Evolutionary conservation across 495 filamentous ascomycete genomes (phyloP).

Genomic region (Pyrenula massariospora): DNA sequence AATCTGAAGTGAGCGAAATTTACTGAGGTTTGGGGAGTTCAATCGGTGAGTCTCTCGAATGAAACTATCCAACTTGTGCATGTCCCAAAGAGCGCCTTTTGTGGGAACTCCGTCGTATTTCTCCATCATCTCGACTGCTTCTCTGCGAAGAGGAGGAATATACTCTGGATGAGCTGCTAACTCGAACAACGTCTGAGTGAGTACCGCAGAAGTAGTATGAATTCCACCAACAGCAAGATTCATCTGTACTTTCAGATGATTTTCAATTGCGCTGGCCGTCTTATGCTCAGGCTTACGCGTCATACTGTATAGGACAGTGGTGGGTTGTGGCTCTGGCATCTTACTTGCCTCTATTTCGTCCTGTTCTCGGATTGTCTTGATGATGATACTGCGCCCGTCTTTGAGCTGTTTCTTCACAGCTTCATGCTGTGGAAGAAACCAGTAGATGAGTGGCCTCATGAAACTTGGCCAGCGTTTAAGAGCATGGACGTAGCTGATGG

Average conservation of each 20-base stretch:
- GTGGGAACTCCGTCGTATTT: constrained; percentile 20
- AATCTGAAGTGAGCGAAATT: too few relatives aligned
- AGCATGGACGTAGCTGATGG: constrained; percentile 23
- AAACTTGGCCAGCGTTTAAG: constrained; percentile 24
- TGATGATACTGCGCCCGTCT: constrained; percentile 17
- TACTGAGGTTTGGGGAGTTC: constrained; percentile 25
- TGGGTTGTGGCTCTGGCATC: constrained; percentile 11
- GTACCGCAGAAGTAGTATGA: constrained; percentile 29
- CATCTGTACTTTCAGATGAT: constrained; percentile 17
- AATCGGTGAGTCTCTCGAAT: constrained; percentile 39
- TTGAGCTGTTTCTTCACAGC: constrained; percentile 17
- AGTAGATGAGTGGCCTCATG: constrained; percentile 23
- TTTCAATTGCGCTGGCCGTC: constrained; percentile 12
- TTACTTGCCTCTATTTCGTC: constrained; percentile 12
- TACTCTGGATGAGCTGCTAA: constrained; percentile 34
- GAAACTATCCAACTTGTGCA: constrained; percentile 43
- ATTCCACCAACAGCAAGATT: constrained; percentile 29
- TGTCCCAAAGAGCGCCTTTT: constrained; percentile 24
- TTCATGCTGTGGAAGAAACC: constrained; percentile 19
- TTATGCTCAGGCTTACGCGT: constrained; percentile 27
- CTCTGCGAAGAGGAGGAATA: constrained; percentile 35
- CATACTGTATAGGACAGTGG: constrained; percentile 12
- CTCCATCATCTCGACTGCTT: constrained; percentile 28
- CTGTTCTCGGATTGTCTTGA: constrained; percentile 19
- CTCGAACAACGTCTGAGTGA: constrained; percentile 31